Evolutionary conservation across 768 basidiomycete genomes (phyloP).

Genomic region (Dictyophora rubrovolvata): DNA sequence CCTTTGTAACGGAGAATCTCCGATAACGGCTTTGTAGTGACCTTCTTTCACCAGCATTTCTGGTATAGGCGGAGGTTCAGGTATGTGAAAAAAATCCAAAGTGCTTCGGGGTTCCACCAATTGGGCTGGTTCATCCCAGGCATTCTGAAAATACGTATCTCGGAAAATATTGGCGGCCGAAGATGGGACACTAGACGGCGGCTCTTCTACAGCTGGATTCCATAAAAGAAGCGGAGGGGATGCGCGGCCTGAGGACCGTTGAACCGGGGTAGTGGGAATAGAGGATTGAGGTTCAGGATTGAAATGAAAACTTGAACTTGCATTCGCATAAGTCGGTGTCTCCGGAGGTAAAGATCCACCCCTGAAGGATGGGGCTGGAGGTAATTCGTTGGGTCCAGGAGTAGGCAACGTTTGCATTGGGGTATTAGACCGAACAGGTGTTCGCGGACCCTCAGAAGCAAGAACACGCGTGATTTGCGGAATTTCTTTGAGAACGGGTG

Average conservation of each 20-base stretch:
- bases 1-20: constrained; percentile 24
- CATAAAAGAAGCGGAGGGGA: constrained; percentile 65
- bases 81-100: constrained; percentile 47
- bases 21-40: constrained; percentile 57
- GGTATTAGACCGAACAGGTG: neutral
- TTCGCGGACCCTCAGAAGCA: neutral
- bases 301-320: constrained; percentile 13
- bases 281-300: constrained; percentile 14
- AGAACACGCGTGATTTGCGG: neutral
- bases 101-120: constrained; percentile 20
- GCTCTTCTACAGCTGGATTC: constrained; percentile 65
- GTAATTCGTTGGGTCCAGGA: constrained; percentile 50
- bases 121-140: constrained; percentile 56
- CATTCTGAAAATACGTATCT: constrained; percentile 72
- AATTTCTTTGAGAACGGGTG: neutral
- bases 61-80: constrained; percentile 52
- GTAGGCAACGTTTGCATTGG: constrained; percentile 47
- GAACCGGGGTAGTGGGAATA: constrained; percentile 7
- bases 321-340: constrained; percentile 11
- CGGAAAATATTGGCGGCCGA: constrained; percentile 51
- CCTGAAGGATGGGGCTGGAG: constrained; percentile 47
- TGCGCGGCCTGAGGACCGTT: constrained; percentile 31
- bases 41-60: constrained; percentile 59
- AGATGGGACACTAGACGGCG: constrained; percentile 59
- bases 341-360: constrained; percentile 39